Conservation (phyloP, 148 eudicot species). For the Cornus kousa region DNA sequence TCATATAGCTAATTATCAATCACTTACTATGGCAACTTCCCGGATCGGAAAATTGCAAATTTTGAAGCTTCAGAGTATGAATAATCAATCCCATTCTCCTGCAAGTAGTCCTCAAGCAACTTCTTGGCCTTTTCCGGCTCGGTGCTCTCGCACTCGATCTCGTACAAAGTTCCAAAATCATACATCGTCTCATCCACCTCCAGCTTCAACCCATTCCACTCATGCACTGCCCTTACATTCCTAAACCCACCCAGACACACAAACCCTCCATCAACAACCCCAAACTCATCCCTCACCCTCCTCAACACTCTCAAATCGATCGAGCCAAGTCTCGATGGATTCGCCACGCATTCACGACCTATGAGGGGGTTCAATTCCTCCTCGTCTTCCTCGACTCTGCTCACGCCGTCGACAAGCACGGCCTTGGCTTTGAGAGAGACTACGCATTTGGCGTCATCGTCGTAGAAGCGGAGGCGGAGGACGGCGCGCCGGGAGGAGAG, state of each 20-base stretch:
- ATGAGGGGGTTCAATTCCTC: slow-evolving; percentile 58
- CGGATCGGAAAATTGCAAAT: slow-evolving; percentile 67
- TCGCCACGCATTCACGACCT: slow-evolving; percentile 49
- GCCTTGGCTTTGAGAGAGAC: slow-evolving; percentile 68
- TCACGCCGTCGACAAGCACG: slow-evolving; percentile 56
- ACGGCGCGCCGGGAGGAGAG: slow-evolving; percentile 65
- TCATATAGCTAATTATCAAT: background rate
- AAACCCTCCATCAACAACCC: slow-evolving; percentile 42
- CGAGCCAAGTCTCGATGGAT: slow-evolving; percentile 44
- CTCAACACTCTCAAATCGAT: slow-evolving; percentile 54
- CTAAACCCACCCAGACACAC: slow-evolving; percentile 77
- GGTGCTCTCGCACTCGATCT: slow-evolving; percentile 77
- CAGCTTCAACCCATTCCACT: slow-evolving; percentile 71
- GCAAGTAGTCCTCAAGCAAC: slow-evolving; percentile 59
- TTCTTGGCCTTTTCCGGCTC: slow-evolving; percentile 77
- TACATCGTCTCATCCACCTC: slow-evolving; percentile 78
- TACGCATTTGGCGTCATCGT: slow-evolving; percentile 60
- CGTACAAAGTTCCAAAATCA: slow-evolving; percentile 77
- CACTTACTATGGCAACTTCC: slow-evolving; percentile 63
- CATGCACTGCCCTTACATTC: slow-evolving; percentile 78
- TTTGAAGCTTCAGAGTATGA: slow-evolving; percentile 66
- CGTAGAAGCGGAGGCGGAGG: slow-evolving; percentile 77
- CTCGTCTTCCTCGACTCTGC: slow-evolving; percentile 83
- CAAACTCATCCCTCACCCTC: slow-evolving; percentile 72
- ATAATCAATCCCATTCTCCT: slow-evolving; percentile 60